These are phyloP conservation scores for Trypanosoma scelopori DNA, from an alignment of 208 protist genomes.

Conservation along the genomic window DNA sequence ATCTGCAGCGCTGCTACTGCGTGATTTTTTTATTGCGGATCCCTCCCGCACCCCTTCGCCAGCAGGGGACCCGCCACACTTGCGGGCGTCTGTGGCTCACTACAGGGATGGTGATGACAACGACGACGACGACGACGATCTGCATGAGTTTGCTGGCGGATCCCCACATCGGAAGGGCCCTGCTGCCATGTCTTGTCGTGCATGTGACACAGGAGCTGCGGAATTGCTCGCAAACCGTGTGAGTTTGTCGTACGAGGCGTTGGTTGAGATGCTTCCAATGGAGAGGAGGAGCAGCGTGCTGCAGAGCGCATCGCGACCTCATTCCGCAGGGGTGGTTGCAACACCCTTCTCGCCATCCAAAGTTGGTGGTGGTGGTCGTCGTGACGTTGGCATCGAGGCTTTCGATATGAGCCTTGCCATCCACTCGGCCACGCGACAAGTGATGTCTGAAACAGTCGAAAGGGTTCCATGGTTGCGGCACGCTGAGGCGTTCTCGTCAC, in stretches of 20 bases:
- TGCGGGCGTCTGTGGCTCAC: background rate
- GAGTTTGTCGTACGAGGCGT: constrained; percentile 17
- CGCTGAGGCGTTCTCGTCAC: constrained; percentile 61
- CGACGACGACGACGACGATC: too few relatives aligned
- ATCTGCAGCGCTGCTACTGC: constrained; percentile 53
- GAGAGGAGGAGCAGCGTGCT: constrained; percentile 20
- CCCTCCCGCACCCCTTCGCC: constrained; percentile 5
- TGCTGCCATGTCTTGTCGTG: background rate
- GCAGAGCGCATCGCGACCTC: constrained; percentile 17
- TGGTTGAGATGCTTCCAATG: constrained; percentile 15
- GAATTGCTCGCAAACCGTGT: constrained; percentile 19
- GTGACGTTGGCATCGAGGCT: constrained; percentile 32
- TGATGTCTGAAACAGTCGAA: constrained; percentile 40
- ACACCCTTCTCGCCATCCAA: background rate
- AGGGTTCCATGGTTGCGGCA: constrained; percentile 69
- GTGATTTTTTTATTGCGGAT: constrained; percentile 41
- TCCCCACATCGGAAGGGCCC: background rate
- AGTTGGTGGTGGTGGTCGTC: background rate
- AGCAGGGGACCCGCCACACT: background rate
- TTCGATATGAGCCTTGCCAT: constrained; percentile 20
- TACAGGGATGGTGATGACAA: too few relatives aligned
- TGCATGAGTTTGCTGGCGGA: too few relatives aligned
- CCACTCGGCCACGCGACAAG: constrained; percentile 28
- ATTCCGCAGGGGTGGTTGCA: background rate
- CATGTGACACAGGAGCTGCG: background rate